Base-by-base conservation (phyloP, 805 yeast genomes). In the Saccharomycodes ludwigii region DNA sequence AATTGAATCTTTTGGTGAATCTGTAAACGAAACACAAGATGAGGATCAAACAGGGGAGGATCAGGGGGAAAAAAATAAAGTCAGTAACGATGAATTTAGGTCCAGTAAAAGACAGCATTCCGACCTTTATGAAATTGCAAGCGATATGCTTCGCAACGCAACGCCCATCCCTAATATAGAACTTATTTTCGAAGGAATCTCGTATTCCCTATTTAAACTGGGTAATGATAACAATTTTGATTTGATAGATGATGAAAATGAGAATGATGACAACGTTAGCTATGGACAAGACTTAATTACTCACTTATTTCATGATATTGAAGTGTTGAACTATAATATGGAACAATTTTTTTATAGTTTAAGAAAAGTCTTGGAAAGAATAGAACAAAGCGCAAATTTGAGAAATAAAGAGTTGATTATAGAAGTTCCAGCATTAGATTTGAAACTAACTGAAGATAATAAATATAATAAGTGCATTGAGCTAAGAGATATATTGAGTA, bases 371-470 rank as follows among this genome's bases (percentile, higher is more conserved):
- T 12, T 25, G 7, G 10, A 16, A 11, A 4, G 10, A 9, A 14
- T 25, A 12, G 11, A 23, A 12, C 33, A 34, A 2, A 23, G 27
- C 4, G 31, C 25, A 3, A 27, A 30, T 11, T 23, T 34, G 6
- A 27, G 31, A 9, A 27, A 23, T 10, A 50, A 47, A 23, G 60
- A 55, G 33, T 37, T 55, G 5, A 6, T 42, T 8, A 22, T 55
- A 5, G 42, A 38, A 3, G 36, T 53, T 9, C 52, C 50, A 7
- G 40, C 42, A n/a, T 38, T 55, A 15, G 56, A 53, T 33, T 25
- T 55, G n/a, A 39, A 38, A 3, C 33, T 54, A 8, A 46, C 45
- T 29, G 60, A 55, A 31, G 60, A 55, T 33, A 55, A 55, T 32
- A 33, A 43, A 8, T 54, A 51, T 33, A 52, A 52, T 32, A 46